Evolutionary conservation across 257 asterid species (phyloP).

Genomic region (Ilex aquifolium): DNA sequence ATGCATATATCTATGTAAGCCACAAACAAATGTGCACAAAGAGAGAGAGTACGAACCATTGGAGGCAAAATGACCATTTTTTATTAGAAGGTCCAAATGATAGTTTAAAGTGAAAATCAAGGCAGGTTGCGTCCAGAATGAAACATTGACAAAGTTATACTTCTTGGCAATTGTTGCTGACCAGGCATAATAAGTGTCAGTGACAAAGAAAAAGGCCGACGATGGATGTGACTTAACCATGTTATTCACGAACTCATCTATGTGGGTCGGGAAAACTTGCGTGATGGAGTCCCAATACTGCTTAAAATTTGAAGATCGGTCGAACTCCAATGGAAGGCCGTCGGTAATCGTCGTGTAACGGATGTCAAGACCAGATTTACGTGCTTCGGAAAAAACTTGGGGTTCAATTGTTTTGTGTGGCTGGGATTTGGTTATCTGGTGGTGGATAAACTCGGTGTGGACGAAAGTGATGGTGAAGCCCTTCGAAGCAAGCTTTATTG

Average conservation of each 20-base stretch:
- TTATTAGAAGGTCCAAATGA: constrained; percentile 37
- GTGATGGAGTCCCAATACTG: constrained; percentile 11
- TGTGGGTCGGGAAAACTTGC: constrained; percentile 27
- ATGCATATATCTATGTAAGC: too few species aligned
- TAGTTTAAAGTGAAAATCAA: constrained; percentile 37
- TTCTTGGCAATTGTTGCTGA: constrained; percentile 33
- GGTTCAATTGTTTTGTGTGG: neutral
- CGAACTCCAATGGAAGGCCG: constrained; percentile 42
- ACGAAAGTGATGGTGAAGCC: constrained; percentile 36
- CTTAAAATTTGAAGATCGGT: constrained; percentile 23
- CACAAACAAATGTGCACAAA: neutral
- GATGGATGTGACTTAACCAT: constrained; percentile 13
- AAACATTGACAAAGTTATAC: constrained; percentile 34
- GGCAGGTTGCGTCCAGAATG: constrained; percentile 64
- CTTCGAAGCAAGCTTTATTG: constrained; percentile 26
- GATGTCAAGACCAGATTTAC: constrained; percentile 49
- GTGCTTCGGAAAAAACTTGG: constrained; percentile 39
- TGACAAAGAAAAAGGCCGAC: constrained; percentile 30
- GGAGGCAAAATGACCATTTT: constrained; percentile 40
- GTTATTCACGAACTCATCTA: constrained; percentile 32
- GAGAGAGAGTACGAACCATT: constrained; percentile 10
- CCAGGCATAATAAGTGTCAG: constrained; percentile 47
- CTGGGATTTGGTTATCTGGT: constrained; percentile 14
- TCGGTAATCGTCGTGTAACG: constrained; percentile 45
- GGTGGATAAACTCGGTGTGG: constrained; percentile 23